phyloP scores from a whole-genome alignment of 352 stramenopile genomes.

The Phytophthora pseudosyringae region DNA sequence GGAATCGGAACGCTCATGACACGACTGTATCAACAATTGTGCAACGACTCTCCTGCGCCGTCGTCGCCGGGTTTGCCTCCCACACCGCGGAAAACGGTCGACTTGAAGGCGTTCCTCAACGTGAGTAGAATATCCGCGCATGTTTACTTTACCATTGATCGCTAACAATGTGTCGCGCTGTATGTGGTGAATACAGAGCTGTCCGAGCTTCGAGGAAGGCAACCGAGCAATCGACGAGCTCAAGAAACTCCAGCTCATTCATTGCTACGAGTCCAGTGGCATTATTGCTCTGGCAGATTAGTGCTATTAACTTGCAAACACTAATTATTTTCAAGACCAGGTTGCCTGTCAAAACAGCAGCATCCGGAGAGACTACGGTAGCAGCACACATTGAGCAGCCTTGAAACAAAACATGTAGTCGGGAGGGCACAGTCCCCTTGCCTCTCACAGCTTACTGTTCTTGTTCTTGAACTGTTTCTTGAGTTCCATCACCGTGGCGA shows the following conservation, averaged over 20 bases:
- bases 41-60: constrained; percentile 31
- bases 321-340: constrained; percentile 8
- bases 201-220: constrained; percentile 75
- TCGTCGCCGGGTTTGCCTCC: constrained; percentile 21
- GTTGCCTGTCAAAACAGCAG: not conserved
- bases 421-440: not conserved
- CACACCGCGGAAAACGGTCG: constrained; percentile 59
- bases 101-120: constrained; percentile 69
- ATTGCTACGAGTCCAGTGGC: constrained; percentile 82
- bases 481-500: constrained; percentile 41
- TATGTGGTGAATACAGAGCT: constrained; percentile 53
- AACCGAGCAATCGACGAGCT: constrained; percentile 74
- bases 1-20: constrained; percentile 79
- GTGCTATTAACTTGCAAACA: constrained; percentile 1
- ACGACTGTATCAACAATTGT: constrained; percentile 75
- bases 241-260: constrained; percentile 82
- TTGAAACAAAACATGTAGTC: not conserved
- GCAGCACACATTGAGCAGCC: not conserved
- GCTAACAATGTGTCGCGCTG: constrained; percentile 12
- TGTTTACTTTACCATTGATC: constrained; percentile 3
- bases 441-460: constrained; percentile 41
- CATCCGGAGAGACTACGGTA: not conserved
- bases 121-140: constrained; percentile 35
- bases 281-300: constrained; percentile 77
- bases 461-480: constrained; percentile 43